A percentile compares a stretch with the other conserved stretches of the same genome.
phyloP scores from a whole-genome alignment of 164 flowering plant genomes.

The Cinnamomum chago region DNA sequence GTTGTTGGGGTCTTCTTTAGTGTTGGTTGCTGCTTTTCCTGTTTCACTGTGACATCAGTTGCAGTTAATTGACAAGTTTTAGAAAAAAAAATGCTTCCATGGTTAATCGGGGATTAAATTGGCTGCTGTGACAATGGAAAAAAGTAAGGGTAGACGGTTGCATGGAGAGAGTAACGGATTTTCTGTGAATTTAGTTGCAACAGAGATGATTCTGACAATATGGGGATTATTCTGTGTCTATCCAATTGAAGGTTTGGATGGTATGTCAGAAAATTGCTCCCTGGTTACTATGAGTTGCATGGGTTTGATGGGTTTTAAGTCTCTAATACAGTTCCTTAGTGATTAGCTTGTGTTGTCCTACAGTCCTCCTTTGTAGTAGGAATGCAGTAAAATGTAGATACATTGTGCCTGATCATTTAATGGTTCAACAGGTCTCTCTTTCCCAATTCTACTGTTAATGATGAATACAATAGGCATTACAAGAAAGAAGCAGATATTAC shows the following conservation, averaged over 20 bases:
- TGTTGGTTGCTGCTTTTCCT: constrained; percentile 4
- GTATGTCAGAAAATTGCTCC: background rate
- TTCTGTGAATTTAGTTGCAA: constrained; percentile 9
- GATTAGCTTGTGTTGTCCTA: background rate
- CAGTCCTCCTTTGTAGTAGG: background rate
- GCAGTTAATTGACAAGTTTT: constrained; percentile 21
- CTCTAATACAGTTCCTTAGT: background rate
- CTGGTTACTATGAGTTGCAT: background rate
- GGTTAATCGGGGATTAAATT: background rate
- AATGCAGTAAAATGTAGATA: too few species aligned
- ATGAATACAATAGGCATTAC: too few species aligned
- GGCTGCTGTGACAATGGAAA: background rate
- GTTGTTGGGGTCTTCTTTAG: background rate
- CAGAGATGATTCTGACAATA: constrained; percentile 7
- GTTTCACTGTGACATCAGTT: constrained; percentile 7
- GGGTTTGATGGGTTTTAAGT: background rate
- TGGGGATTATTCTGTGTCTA: too few species aligned
- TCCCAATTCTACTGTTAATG: too few species aligned
- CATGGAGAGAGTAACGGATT: constrained; percentile 1
- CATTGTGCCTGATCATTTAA: too few species aligned
- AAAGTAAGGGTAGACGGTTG: background rate
- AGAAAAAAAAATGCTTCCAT: background rate
- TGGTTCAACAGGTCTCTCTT: too few species aligned
- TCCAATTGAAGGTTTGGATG: background rate
- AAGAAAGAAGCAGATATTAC: too few species aligned